phyloP scores from a whole-genome alignment of 768 basidiomycete species.

The Epithele typhae region DNA sequence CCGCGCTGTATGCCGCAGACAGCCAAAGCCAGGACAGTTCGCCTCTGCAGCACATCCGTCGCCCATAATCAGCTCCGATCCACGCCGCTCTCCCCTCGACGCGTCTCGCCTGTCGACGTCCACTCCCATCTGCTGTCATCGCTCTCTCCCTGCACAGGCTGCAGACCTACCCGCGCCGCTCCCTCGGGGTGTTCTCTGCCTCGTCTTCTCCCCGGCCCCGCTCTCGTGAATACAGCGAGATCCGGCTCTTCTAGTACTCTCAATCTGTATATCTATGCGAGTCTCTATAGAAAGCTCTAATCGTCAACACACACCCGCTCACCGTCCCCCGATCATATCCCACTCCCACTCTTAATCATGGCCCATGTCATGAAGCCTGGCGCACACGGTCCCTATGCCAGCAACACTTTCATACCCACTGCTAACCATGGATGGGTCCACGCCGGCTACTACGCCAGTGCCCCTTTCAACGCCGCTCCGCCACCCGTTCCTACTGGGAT shows the following conservation, averaged over 20 bases:
- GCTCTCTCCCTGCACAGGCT: slow-evolving; percentile 9
- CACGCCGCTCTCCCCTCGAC: neutral
- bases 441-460: slow-evolving; percentile 7
- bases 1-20: slow-evolving; percentile 5
- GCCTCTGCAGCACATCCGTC: slow-evolving; percentile 3
- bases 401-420: slow-evolving; percentile 4
- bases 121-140: neutral
- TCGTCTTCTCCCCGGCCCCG: neutral
- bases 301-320: slow-evolving; percentile 2
- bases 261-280: slow-evolving; percentile 20
- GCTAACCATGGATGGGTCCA: slow-evolving; percentile 12
- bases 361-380: slow-evolving; percentile 12
- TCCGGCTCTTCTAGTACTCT: slow-evolving; percentile 1
- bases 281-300: slow-evolving; percentile 10
- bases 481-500: slow-evolving; percentile 55
- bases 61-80: neutral
- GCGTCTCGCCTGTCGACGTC: neutral
- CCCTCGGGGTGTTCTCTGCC: neutral
- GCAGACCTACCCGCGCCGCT: slow-evolving; percentile 2
- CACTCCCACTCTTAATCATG: neutral
- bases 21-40: slow-evolving; percentile 8
- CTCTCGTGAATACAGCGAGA: neutral
- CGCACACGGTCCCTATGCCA: neutral
- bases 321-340: slow-evolving; percentile 12
- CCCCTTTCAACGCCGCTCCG: slow-evolving; percentile 29